phyloP scores from a whole-genome alignment of 345 rosid genomes.

The Raphanus raphanistrum region DNA sequence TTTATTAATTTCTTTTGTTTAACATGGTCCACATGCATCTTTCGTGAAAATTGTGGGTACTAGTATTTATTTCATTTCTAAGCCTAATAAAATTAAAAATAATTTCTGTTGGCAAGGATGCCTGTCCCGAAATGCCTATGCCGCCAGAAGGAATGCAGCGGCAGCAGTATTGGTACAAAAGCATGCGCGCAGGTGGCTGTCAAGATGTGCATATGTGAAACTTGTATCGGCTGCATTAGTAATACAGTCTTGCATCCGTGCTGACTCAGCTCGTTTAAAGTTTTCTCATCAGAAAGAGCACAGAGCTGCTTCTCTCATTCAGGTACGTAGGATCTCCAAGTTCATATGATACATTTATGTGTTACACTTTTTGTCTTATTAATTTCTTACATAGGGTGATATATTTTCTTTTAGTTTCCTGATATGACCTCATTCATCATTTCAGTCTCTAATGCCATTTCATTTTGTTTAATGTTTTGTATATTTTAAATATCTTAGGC shows the following conservation, averaged over 20 bases:
- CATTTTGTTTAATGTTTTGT: constrained; percentile 20
- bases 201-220: constrained; percentile 53
- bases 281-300: constrained; percentile 57
- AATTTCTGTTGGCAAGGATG: constrained; percentile 57
- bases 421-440: constrained; percentile 18
- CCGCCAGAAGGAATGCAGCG: constrained; percentile 57
- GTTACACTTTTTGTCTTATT: constrained; percentile 4
- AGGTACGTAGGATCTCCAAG: constrained; percentile 50
- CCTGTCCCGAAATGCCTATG: constrained; percentile 62
- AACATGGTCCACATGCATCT: constrained; percentile 10
- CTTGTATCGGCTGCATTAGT: constrained; percentile 52
- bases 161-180: constrained; percentile 76
- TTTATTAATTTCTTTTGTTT: constrained; percentile 12
- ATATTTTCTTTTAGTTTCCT: background rate
- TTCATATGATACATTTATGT: constrained; percentile 48
- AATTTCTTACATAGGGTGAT: constrained; percentile 11
- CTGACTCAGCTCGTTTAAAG: constrained; percentile 58
- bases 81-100: constrained; percentile 19
- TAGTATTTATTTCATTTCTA: constrained; percentile 26
- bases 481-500: constrained; percentile 48
- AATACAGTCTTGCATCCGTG: constrained; percentile 69
- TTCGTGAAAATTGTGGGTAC: background rate
- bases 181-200: constrained; percentile 61
- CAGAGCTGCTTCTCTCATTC: constrained; percentile 70
- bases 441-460: constrained; percentile 18